Evolutionary conservation across 352 stramenopile species (phyloP), one percentile per base, ranked within the genome.

Genomic region (Stephanocyclus meneghinianus): DNA sequence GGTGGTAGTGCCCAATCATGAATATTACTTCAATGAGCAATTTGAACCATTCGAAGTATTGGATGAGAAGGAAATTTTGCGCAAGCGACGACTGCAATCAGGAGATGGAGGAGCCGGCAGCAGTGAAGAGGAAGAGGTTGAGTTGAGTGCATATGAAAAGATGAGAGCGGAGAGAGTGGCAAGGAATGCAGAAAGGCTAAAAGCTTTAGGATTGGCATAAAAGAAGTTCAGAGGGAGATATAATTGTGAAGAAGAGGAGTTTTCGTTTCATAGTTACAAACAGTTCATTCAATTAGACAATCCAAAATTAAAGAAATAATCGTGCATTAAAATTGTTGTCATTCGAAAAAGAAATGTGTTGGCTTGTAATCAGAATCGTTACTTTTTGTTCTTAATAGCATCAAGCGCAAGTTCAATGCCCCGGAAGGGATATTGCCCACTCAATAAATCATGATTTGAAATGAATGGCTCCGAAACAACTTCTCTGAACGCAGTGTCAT

Each of bases 101-200:
- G 73, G 42, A 44, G 71, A 48, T 21, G 60, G 13, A 10, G 72
- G 83, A n/a, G 53, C 71, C 13, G 75, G 73, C 21, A 79, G 81
- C 35, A 73, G 69, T 8, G 86, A 77, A 37, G 83, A 93, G 15
- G 87, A 93, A 15, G 87, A 91, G 48, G 66, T 92, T 56, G 89
- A 94, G 67, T 66, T 93, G 63, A 92, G 84, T 61, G 89, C 86
- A 63, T 94, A 94, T 71, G 89, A 94, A 72, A 88, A 92, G 63
- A 74, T 87, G 42, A 80, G 89, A 50, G 86, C 84, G 0, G 87
- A 90, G 42, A 78, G 86, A 35, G 85, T 94, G 1, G 84, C 86
- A 42, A 50, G 89, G 45, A 94, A 94, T 82, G 81, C 84, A 21
- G 89, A 92, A 48, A 81, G 85, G 37, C 74, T 94, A 8, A 90